phyloP scores from a whole-genome alignment of 1,284 basidiomycete genomes.

The Pseudozyma tsukubaensis region DNA sequence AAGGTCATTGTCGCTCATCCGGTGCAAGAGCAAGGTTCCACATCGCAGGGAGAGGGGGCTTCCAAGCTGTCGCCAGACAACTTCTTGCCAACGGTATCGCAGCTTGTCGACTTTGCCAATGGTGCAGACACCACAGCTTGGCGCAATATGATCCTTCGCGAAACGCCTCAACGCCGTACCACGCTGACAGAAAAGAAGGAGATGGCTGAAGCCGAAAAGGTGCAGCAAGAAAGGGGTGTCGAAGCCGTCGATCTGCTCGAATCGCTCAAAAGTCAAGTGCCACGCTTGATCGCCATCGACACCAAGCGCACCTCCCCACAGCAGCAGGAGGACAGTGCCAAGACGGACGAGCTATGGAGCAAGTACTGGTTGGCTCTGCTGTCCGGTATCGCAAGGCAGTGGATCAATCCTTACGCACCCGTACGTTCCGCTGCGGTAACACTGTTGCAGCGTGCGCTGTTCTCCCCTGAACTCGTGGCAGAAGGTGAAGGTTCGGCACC shows the following conservation, averaged over 20 bases:
- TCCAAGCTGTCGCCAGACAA: constrained; percentile 78
- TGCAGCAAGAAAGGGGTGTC: constrained; percentile 76
- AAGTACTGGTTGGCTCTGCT: constrained; percentile 84
- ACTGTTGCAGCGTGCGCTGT: constrained; percentile 86
- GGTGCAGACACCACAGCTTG: constrained; percentile 55
- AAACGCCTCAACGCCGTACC: constrained; percentile 32
- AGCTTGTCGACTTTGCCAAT: constrained; percentile 85
- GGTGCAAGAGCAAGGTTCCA: not conserved
- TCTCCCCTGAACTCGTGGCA: constrained; percentile 67
- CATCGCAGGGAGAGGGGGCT: constrained; percentile 70
- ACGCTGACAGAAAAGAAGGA: constrained; percentile 68
- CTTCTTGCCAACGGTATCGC: constrained; percentile 80
- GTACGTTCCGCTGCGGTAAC: constrained; percentile 85
- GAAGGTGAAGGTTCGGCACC: constrained; percentile 69
- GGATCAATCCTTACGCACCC: constrained; percentile 83
- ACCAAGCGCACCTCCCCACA: constrained; percentile 26
- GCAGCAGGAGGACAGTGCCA: not conserved
- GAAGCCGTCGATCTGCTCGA: constrained; percentile 82
- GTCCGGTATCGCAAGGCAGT: constrained; percentile 82
- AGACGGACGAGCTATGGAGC: constrained; percentile 77
- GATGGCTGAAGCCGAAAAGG: constrained; percentile 61
- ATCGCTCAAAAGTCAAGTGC: constrained; percentile 54
- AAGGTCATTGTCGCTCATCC: constrained; percentile 44
- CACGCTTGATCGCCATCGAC: constrained; percentile 51
- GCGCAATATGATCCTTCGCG: constrained; percentile 44